These are phyloP conservation scores for Buddleja alternifolia DNA, from an alignment of 257 asterid genomes.

Conservation along the genomic window DNA sequence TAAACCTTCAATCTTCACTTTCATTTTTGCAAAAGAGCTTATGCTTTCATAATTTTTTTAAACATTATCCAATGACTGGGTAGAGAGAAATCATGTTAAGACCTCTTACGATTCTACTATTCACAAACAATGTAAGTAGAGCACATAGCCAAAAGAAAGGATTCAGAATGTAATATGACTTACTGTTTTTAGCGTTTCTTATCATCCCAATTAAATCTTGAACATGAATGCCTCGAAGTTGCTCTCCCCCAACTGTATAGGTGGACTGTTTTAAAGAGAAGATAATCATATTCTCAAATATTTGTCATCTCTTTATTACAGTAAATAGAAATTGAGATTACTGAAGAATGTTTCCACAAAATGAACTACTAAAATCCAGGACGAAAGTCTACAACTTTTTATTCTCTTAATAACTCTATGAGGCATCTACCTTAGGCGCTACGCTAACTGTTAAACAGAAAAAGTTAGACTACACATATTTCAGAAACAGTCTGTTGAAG, in stretches of 20 bases:
- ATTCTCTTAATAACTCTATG: neutral
- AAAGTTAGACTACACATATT: neutral
- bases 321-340: conserved; percentile 25
- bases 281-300: conserved; percentile 35
- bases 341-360: neutral
- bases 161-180: conserved; percentile 25
- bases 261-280: conserved; percentile 58
- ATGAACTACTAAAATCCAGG: conserved; percentile 7
- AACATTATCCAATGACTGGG: neutral
- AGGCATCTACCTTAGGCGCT: conserved; percentile 1
- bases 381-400: conserved; percentile 4
- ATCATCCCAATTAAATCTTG: conserved; percentile 85
- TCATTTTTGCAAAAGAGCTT: conserved; percentile 20
- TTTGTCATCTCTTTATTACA: conserved; percentile 6
- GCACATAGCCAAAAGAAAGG: conserved; percentile 4
- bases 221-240: conserved; percentile 51
- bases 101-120: neutral
- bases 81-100: neutral
- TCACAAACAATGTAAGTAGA: conserved; percentile 1
- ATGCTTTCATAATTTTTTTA: neutral
- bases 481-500: conserved; percentile 2
- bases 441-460: neutral
- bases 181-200: conserved; percentile 86
- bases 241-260: conserved; percentile 52
- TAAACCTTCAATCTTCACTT: neutral